Evolutionary conservation across 805 yeast genomes (phyloP), one percentile per base, ranked within the genome.

Genomic region (Candida sithepensis): DNA sequence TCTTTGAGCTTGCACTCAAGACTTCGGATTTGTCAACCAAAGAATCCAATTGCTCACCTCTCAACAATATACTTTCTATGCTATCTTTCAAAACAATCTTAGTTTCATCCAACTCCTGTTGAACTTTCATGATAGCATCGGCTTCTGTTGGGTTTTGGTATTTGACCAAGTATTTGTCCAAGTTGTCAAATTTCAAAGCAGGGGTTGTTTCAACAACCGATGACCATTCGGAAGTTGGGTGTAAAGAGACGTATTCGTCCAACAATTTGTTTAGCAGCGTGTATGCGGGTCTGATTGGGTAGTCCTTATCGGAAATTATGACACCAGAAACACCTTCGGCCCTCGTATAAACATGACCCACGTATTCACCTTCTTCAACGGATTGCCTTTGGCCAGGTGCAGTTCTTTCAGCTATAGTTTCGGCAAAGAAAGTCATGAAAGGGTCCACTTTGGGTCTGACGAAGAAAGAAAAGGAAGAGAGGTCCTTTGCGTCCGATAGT

Each of bases 141-240:
- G 98, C 98, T 72, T 94, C 96, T 38, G 85, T 77, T 26, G 99
- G 99, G 66, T 94, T 96, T 71, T 94, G 99, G 70, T 94, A 94
- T 62, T 88, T 88, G 58, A 74, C 71, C 56, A 94, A 71, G 65
- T 90, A 90, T 22, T 69, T 71, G 28, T 82, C 86, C 59, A 92
- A 74, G 50, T 78, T 80, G 22, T 79, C 79, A 64, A 78, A 82
- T 36, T 70, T 68, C 46, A 85, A 72, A 13, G 67, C 63, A 16
- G 78, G 56, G 44, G 64, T 64, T 1, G 76, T 72, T 48, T 75
- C 80, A 2, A 74, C 61, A 42, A 78, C 66, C 48, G 68, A 61
- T 41, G 65, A 66, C 96, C 96, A 90, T 53, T 84, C 82, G 18
- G 68, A 63, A 41, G 81, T 77, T 12, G 97, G 96, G 65, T 87